Base-by-base conservation (phyloP, 2,329 filamentous ascomycete genomes). In the Ambrosiella beaveri region DNA sequence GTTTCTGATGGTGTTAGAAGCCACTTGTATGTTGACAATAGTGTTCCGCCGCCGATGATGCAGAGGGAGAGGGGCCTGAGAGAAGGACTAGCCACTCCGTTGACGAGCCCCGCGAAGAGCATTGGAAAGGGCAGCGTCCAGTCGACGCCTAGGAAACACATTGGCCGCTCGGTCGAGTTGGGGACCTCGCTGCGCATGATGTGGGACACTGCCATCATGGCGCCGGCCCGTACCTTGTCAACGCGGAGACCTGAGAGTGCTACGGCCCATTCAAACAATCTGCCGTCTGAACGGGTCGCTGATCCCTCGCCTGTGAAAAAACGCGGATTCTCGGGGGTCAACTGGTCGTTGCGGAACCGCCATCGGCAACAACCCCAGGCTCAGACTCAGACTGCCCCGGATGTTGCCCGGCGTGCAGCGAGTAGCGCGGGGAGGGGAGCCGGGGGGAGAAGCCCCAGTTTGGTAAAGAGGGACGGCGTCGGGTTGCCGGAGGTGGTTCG, bases 181-280 rank as follows among this genome's bases (percentile, higher is more conserved):
- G 38, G 54, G 7, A 44, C 47, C 8, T 53, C 54, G 3, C 15
- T 59, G 27, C 54, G 39, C 54, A 57, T 38, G 44, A 57, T 59
- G 51, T 59, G 58, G 58, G 44, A 53, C 19, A 54, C 54, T 15
- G 58, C 54, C 40, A 6, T 56, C 15, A 17, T 49, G 13, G 15
- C 57, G 15, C 58, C 58, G 9, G 54, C 51, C 19, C 59, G 59
- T 51, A 60, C 55, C 35, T 38, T 52, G 12, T 60, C 59, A 2
- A 37, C 17, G 27, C 45, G 53, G 15, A 55, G 36, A 3, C 27
- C 11, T 41, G 51, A 15, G 7, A 39, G 9, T 49, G 36, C 52
- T 12, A 50, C 45, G 38, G 47, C 40, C 7, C 19, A 37, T 9
- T 19, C n/a, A 36, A 15, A 13, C n/a, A n/a, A 17, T 5, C 27